Evolutionary conservation across 2,329 filamentous ascomycete species (phyloP).

Genomic region (Thielaviopsis populi): DNA sequence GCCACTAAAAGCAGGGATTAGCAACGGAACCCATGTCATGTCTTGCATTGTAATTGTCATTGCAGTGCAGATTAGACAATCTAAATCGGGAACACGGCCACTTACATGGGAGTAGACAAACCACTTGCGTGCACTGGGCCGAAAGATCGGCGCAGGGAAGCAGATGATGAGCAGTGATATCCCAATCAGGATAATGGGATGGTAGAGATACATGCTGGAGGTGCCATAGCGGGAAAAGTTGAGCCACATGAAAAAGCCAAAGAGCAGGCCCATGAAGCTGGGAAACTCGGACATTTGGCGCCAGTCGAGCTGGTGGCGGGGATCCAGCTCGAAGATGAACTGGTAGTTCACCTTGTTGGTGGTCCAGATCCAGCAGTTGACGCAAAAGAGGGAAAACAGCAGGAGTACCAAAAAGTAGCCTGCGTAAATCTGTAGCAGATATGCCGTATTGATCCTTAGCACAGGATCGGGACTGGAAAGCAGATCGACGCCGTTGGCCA

Average conservation of each 20-base stretch:
- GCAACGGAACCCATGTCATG: background rate
- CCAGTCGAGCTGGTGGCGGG: slow-evolving; percentile 76
- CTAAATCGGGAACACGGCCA: slow-evolving; percentile 25
- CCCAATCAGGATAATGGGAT: slow-evolving; percentile 64
- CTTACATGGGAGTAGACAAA: slow-evolving; percentile 70
- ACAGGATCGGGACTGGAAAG: slow-evolving; percentile 33
- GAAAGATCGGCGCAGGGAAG: slow-evolving; percentile 58
- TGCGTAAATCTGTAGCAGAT: slow-evolving; percentile 76
- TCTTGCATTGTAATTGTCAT: background rate
- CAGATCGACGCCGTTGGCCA: slow-evolving; percentile 44
- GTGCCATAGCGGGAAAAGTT: slow-evolving; percentile 63
- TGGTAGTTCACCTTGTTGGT: slow-evolving; percentile 82
- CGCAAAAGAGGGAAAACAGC: slow-evolving; percentile 67
- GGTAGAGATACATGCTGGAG: slow-evolving; percentile 63
- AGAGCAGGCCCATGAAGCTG: slow-evolving; percentile 61
- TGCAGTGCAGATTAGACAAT: background rate
- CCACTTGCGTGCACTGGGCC: slow-evolving; percentile 67
- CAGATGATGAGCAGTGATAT: slow-evolving; percentile 56
- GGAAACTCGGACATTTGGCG: slow-evolving; percentile 75
- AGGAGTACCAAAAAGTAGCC: slow-evolving; percentile 79
- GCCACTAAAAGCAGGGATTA: slow-evolving; percentile 38
- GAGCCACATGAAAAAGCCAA: slow-evolving; percentile 73
- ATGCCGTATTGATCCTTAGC: slow-evolving; percentile 42
- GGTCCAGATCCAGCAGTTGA: slow-evolving; percentile 74
- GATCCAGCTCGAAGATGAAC: slow-evolving; percentile 94